Conservation (phyloP, 2,329 filamentous ascomycete genomes). For the Hirsutella rhossiliensis region DNA sequence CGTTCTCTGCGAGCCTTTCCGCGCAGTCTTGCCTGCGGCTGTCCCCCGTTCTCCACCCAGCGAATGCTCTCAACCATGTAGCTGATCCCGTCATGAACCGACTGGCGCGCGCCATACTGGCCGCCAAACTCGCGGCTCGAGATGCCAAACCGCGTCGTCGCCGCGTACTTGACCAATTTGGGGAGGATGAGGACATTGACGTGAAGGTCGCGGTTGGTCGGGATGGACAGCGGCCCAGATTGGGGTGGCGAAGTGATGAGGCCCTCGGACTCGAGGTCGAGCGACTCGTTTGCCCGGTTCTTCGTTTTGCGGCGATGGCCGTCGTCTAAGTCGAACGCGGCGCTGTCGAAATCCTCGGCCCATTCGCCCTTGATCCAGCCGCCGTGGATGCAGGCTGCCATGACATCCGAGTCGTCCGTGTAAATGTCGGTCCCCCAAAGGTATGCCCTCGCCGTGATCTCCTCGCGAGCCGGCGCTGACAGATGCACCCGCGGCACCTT, state of each 20-base stretch:
- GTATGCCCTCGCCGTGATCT: conserved; percentile 69
- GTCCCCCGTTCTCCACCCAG: conserved; percentile 71
- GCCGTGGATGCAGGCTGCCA: conserved; percentile 85
- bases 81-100: conserved; percentile 71
- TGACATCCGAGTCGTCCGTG: conserved; percentile 87
- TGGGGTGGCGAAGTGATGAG: conserved; percentile 41
- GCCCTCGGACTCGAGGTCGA: conserved; percentile 25
- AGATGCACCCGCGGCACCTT: conserved; percentile 76
- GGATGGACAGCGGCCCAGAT: conserved; percentile 51
- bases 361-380: conserved; percentile 89
- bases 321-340: conserved; percentile 46
- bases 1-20: conserved; percentile 44
- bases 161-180: conserved; percentile 61
- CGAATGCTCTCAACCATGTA: conserved; percentile 73
- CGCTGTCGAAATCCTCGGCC: conserved; percentile 62
- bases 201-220: conserved; percentile 65
- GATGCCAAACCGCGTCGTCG: conserved; percentile 67
- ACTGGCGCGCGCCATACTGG: conserved; percentile 27
- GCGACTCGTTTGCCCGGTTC: conserved; percentile 14
- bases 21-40: conserved; percentile 41
- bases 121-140: conserved; percentile 69
- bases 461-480: conserved; percentile 56
- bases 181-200: conserved; percentile 80
- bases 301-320: conserved; percentile 19
- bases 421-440: conserved; percentile 94